Conservation (phyloP, 2,329 filamentous ascomycete species). For the Elsinoe fawcettii region DNA sequence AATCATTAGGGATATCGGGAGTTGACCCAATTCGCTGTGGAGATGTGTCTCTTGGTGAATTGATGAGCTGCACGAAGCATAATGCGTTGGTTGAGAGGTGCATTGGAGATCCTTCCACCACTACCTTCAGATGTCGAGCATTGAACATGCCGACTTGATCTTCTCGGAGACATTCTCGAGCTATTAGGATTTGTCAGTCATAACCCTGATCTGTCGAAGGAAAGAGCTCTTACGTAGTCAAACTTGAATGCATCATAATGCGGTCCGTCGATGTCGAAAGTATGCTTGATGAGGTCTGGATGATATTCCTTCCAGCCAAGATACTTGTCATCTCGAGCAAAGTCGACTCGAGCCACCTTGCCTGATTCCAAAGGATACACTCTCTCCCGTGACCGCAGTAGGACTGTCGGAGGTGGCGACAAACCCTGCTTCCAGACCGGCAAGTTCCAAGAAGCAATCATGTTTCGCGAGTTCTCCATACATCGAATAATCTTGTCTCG, state of each 20-base stretch:
- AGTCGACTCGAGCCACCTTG: not conserved
- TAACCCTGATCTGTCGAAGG: not conserved
- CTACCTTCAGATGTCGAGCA: no score
- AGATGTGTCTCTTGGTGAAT: no score
- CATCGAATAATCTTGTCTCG: constrained; percentile 8
- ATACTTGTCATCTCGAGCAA: not conserved
- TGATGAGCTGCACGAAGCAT: no score
- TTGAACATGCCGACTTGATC: not conserved
- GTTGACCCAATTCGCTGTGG: no score
- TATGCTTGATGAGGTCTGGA: not conserved
- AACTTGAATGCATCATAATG: constrained; percentile 10
- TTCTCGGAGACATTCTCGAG: not conserved
- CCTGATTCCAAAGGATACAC: not conserved
- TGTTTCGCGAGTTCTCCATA: not conserved
- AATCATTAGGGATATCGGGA: no score
- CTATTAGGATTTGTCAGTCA: not conserved
- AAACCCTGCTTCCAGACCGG: not conserved
- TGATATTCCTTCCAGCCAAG: constrained; percentile 1
- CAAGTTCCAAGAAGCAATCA: not conserved
- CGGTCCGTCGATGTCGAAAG: not conserved
- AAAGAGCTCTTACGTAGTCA: constrained; percentile 3
- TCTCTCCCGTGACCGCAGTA: constrained; percentile 1
- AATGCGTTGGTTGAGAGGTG: no score
- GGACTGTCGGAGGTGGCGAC: not conserved
- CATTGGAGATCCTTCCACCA: no score